Conservation (phyloP, 2,329 filamentous ascomycete species). For the Alternaria sp. region DNA sequence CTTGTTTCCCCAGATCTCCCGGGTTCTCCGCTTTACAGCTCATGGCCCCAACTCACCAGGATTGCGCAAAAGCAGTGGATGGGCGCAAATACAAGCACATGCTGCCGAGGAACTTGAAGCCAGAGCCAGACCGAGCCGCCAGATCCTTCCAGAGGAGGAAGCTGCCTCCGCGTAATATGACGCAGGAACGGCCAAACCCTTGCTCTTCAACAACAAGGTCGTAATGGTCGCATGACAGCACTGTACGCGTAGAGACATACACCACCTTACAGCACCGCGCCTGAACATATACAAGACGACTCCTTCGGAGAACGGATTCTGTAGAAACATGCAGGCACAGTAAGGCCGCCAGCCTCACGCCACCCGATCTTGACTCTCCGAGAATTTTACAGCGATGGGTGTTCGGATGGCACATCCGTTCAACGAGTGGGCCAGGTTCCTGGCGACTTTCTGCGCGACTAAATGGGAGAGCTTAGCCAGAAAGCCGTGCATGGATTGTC, state of each 20-base stretch:
- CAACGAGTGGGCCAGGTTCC: slow-evolving; percentile 22
- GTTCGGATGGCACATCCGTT: slow-evolving; percentile 22
- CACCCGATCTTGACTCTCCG: slow-evolving; percentile 1
- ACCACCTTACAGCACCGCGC: background rate
- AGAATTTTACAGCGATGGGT: slow-evolving; percentile 20
- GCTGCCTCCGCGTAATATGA: slow-evolving; percentile 14
- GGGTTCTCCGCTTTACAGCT: slow-evolving; percentile 13
- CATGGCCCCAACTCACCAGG: background rate
- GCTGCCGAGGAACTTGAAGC: slow-evolving; percentile 17
- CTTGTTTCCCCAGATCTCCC: slow-evolving; percentile 19
- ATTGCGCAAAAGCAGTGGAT: background rate
- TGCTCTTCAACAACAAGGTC: background rate
- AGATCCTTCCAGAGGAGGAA: slow-evolving; percentile 16
- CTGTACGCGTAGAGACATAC: background rate
- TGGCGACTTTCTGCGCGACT: slow-evolving; percentile 6
- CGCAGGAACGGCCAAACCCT: slow-evolving; percentile 13
- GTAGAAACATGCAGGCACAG: slow-evolving; percentile 18
- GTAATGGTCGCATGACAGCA: background rate
- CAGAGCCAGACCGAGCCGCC: slow-evolving; percentile 21
- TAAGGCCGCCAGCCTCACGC: background rate
- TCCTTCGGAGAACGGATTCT: background rate
- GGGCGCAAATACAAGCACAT: slow-evolving; percentile 13
- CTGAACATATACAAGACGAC: background rate
- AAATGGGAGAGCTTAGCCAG: slow-evolving; percentile 6
- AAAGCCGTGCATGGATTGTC: slow-evolving; percentile 11